Conservation (phyloP, 441 rosid species). For the Melastoma candidum region DNA sequence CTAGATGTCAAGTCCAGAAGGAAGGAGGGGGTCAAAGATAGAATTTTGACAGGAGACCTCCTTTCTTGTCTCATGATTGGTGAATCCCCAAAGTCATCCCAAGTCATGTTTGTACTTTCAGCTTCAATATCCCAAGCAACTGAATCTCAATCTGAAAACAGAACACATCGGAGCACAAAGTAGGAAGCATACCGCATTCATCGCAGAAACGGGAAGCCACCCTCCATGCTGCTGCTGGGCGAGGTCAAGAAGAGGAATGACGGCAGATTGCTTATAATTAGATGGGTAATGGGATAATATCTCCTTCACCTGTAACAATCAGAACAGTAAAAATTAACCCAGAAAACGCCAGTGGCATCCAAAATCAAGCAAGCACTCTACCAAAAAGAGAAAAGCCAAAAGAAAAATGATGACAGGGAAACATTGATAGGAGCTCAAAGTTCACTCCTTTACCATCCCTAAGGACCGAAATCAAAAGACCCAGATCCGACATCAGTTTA, state of each 20-base stretch:
- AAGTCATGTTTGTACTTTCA: not conserved
- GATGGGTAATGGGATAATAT: slow-evolving; percentile 92
- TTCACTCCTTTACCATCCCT: too few species aligned
- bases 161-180: slow-evolving; percentile 2
- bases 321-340: too few species aligned
- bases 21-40: too few species aligned
- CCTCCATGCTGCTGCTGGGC: slow-evolving; percentile 99
- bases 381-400: too few species aligned
- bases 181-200: slow-evolving; percentile 66
- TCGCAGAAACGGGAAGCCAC: slow-evolving; percentile 98
- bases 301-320: slow-evolving; percentile 58
- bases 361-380: too few species aligned
- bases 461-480: not conserved
- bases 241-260: slow-evolving; percentile 94
- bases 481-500: not conserved
- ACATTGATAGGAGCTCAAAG: too few species aligned
- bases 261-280: slow-evolving; percentile 98
- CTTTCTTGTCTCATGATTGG: too few species aligned
- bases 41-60: too few species aligned
- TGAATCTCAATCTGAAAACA: not conserved
- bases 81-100: too few species aligned
- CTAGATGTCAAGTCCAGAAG: too few species aligned
- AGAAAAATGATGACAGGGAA: too few species aligned
- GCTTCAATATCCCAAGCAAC: not conserved
- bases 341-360: too few species aligned